Evolutionary conservation across 164 flowering plant species (phyloP), one percentile per base, ranked within the genome.

Genomic region (Magnolia changhungtana): DNA sequence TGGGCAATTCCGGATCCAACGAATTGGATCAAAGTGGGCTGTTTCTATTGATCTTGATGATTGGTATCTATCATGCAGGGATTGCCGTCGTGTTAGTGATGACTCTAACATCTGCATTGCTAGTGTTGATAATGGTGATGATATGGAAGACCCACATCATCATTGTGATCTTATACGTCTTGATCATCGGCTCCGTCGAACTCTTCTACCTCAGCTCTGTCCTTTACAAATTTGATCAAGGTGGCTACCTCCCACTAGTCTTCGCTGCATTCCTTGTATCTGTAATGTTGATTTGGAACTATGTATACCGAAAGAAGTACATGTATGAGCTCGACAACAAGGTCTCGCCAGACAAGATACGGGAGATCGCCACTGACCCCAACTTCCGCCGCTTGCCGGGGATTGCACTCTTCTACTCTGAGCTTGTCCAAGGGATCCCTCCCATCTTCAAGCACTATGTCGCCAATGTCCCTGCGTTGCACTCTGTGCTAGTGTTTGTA

Each of bases 131-230:
- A 68, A 94, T 92, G 98, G 66, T 91, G 5, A 75, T 91, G 89
- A 91, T 94, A 80, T 92, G 98, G 97, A 92, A 94, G 74, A 86
- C 89, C 8, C 78, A 86, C 76, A 87, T 92, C 23, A n/a, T 82
- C 11, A 71, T 88, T 0, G 73, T 91, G 0, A 77, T 89, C 10
- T 4, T 63, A 2, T 94, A 83, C 51, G 76, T 90, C 8, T 45
- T 88, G 0, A 21, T 86, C 64, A 83, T 94, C 29, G 84, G 88
- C 29, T 21, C 85, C 0, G 84, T 88, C 4, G 97, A 92, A 82
- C 75, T 88, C 5, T 0, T 76, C 37, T 76, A 70, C 49, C 72
- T 94, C 31, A 90, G 91, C 67, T 88, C 98, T 0, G 93, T 88
- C 37, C 92, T 92, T 37, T 90, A 87, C 87, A 92, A 92, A 72